Conservation (phyloP, 2,329 filamentous ascomycete species). For the Raffaelea ambrosiae region DNA sequence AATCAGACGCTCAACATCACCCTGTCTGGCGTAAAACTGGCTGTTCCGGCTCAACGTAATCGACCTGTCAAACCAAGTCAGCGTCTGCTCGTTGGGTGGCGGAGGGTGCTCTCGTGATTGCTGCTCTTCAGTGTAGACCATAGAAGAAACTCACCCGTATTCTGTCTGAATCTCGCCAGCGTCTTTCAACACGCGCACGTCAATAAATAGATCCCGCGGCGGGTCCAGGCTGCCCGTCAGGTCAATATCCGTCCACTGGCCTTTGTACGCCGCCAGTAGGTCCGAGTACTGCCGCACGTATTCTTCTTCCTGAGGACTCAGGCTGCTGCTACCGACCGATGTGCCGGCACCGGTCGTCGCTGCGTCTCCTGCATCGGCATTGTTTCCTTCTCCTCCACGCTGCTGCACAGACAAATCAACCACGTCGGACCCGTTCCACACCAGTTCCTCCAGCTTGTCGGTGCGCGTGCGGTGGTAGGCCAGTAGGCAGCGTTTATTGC, state of each 20-base stretch:
- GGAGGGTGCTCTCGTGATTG: too few species aligned
- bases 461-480: conserved; percentile 88
- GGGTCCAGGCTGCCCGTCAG: conserved; percentile 89
- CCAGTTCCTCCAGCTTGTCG: conserved; percentile 87
- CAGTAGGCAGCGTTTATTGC: conserved; percentile 91
- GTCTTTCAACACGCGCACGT: conserved; percentile 91
- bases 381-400: conserved; percentile 24
- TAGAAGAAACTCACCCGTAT: conserved; percentile 65
- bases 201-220: conserved; percentile 92
- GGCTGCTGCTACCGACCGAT: conserved; percentile 56
- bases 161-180: conserved; percentile 98
- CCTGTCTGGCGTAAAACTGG: conserved; percentile 93
- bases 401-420: conserved; percentile 58
- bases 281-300: conserved; percentile 90
- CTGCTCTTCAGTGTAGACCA: too few species aligned
- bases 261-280: conserved; percentile 90
- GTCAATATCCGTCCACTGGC: conserved; percentile 97
- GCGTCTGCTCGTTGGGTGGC: too few species aligned
- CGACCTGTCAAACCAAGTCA: conserved; percentile 51
- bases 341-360: neutral
- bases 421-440: conserved; percentile 83
- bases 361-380: neutral
- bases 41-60: conserved; percentile 97
- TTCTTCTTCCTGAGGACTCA: conserved; percentile 94
- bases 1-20: conserved; percentile 90